Conservation (phyloP, 352 stramenopile species). For the Saprolegnia parasitica region DNA sequence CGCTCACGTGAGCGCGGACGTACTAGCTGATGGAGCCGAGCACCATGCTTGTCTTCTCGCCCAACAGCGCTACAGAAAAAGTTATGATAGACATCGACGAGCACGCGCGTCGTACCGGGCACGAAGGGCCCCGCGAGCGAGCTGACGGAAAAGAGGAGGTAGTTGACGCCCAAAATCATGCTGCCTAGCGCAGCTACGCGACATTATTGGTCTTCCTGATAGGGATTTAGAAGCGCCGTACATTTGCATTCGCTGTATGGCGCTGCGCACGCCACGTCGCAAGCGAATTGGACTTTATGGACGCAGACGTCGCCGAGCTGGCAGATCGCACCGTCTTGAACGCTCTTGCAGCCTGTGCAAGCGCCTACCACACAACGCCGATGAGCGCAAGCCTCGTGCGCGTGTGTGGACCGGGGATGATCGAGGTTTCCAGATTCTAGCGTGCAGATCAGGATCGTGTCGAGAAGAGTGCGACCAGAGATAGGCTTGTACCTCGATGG, state of each 20-base stretch:
- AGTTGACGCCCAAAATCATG: constrained; percentile 21
- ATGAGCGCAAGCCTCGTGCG: neutral
- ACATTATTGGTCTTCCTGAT: too few relatives aligned
- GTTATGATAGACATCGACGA: neutral
- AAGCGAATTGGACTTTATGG: constrained; percentile 21
- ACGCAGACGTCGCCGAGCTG: constrained; percentile 11
- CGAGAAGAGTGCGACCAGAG: neutral
- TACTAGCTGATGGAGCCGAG: constrained; percentile 18
- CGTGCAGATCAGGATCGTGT: neutral
- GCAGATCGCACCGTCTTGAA: neutral
- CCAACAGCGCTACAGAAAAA: constrained; percentile 4
- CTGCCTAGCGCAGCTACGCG: constrained; percentile 8
- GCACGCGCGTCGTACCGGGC: neutral
- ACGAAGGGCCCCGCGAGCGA: constrained; percentile 16
- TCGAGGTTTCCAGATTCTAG: constrained; percentile 26
- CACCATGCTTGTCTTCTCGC: constrained; percentile 19
- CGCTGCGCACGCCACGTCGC: constrained; percentile 11
- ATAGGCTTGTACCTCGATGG: constrained; percentile 16
- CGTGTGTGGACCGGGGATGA: constrained; percentile 8
- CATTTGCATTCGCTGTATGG: constrained; percentile 17
- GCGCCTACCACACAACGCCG: neutral
- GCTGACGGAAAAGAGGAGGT: constrained; percentile 15
- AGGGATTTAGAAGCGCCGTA: too few relatives aligned
- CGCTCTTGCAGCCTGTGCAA: constrained; percentile 1
- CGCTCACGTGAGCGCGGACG: neutral